Conservation (phyloP, 2,329 filamentous ascomycete species). For the Calonectria leucothoes region DNA sequence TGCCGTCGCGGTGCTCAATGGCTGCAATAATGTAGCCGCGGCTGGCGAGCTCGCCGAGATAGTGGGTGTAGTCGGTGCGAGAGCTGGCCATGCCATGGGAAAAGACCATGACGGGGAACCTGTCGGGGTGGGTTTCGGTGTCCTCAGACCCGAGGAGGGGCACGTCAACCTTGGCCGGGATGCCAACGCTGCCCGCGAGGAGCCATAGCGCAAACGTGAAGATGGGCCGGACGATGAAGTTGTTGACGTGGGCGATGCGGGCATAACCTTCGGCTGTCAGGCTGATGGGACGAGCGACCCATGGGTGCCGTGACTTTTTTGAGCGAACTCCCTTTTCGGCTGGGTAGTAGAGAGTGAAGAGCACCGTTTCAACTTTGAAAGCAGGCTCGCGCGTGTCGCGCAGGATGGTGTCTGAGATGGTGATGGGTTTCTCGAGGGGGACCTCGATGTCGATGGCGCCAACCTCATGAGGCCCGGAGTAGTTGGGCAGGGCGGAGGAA, state of each 20-base stretch:
- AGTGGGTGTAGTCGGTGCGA: slow-evolving; percentile 64
- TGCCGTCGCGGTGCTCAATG: slow-evolving; percentile 65
- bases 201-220: slow-evolving; percentile 56
- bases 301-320: slow-evolving; percentile 50
- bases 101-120: slow-evolving; percentile 61
- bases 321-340: slow-evolving; percentile 44
- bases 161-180: slow-evolving; percentile 60
- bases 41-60: slow-evolving; percentile 62
- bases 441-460: slow-evolving; percentile 62
- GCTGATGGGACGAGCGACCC: slow-evolving; percentile 57
- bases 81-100: slow-evolving; percentile 64
- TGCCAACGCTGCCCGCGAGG: slow-evolving; percentile 56
- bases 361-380: slow-evolving; percentile 59
- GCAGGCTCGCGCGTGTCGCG: slow-evolving; percentile 50
- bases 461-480: slow-evolving; percentile 57
- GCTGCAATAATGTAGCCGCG: slow-evolving; percentile 61
- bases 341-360: slow-evolving; percentile 64
- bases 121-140: slow-evolving; percentile 31
- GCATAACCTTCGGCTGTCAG: slow-evolving; percentile 60
- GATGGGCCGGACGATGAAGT: slow-evolving; percentile 55
- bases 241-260: slow-evolving; percentile 56
- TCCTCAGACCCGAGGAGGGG: slow-evolving; percentile 49
- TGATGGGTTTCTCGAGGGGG: slow-evolving; percentile 48
- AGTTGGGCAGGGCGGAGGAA: slow-evolving; percentile 56
- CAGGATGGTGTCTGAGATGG: slow-evolving; percentile 48